Base-by-base conservation (phyloP, 2,329 filamentous ascomycete genomes). In the Aspergillus unguis region DNA sequence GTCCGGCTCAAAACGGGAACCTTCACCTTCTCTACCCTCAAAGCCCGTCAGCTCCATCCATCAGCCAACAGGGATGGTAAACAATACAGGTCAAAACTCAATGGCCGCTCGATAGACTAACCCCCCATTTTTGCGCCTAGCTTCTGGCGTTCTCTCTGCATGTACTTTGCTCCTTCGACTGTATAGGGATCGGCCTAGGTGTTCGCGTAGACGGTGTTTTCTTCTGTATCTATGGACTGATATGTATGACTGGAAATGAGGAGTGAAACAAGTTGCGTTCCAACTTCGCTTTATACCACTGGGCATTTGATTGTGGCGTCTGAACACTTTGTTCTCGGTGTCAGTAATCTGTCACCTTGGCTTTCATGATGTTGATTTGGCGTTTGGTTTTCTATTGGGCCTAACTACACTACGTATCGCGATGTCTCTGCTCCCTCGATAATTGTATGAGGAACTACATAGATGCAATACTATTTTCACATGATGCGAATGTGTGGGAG, bases 11-110 rank as follows among this genome's bases (percentile, higher is more conserved):
- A 70, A 66, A 56, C 61, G 60, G 36, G 68, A 70, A 31, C 44
- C 60, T n/a, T 69, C 69, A 3, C 62, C 66, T 9, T 57, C 63
- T n/a, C 52, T 66, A n/a, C 57, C 62, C 11, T 58, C 65, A 10
- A 69, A 68, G 50, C 55, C 63, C 17, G 64, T 63, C 41, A 66
- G 65, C 45, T 58, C 62, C 26, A 56, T 71, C 31, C 68, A 70
- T 58, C 64, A 65, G 23, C 65, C 69, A 25, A 50, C 61, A 7
- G 63, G 64, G 11, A 56, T 70, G 50, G 59, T 63, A 45, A 61
- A 64, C 36, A 63, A 59, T 48, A 54, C 65, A 40, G 62, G 62
- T 43, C 63, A 62, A 52, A 70, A 63, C 57, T 62, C 65, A 43
- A 66, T 71, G 63, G 61, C 62, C 27, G 63, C 65, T 41, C 68